Conservation (phyloP, 2,329 filamentous ascomycete species). For the Graphilbum ipis-grandicollis region DNA sequence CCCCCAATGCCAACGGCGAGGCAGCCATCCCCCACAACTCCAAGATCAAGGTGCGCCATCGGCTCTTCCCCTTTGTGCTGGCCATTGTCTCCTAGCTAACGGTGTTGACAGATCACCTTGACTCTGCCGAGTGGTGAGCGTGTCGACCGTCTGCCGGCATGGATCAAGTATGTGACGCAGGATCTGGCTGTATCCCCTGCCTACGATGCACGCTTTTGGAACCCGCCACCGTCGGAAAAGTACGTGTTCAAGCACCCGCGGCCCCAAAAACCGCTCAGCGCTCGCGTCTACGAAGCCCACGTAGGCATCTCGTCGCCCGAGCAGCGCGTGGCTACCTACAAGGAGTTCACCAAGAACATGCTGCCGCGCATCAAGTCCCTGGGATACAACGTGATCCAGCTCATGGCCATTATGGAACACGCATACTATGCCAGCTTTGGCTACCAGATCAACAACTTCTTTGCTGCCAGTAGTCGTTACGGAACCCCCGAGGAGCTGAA, state of each 20-base stretch:
- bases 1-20: constrained; percentile 49
- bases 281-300: constrained; percentile 96
- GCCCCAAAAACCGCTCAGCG: constrained; percentile 69
- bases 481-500: constrained; percentile 88
- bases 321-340: constrained; percentile 77
- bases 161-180: constrained; percentile 96
- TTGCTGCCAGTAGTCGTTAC: constrained; percentile 90
- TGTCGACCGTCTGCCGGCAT: constrained; percentile 78
- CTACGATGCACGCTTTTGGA: constrained; percentile 96
- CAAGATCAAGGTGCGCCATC: constrained; percentile 75
- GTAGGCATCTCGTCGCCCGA: constrained; percentile 93
- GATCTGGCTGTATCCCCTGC: constrained; percentile 76
- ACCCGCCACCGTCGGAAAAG: constrained; percentile 57
- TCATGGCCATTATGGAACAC: constrained; percentile 99
- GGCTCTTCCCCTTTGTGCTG: too few relatives aligned
- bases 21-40: constrained; percentile 80
- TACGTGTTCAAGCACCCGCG: constrained; percentile 74
- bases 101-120: constrained; percentile 52
- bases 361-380: constrained; percentile 77
- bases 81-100: neutral
- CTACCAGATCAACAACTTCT: constrained; percentile 98
- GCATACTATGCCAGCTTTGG: constrained; percentile 98
- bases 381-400: constrained; percentile 93
- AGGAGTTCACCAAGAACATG: constrained; percentile 89
- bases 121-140: constrained; percentile 62